Conservation (phyloP, 1,284 basidiomycete species). For the Cystobasidium sp. region DNA sequence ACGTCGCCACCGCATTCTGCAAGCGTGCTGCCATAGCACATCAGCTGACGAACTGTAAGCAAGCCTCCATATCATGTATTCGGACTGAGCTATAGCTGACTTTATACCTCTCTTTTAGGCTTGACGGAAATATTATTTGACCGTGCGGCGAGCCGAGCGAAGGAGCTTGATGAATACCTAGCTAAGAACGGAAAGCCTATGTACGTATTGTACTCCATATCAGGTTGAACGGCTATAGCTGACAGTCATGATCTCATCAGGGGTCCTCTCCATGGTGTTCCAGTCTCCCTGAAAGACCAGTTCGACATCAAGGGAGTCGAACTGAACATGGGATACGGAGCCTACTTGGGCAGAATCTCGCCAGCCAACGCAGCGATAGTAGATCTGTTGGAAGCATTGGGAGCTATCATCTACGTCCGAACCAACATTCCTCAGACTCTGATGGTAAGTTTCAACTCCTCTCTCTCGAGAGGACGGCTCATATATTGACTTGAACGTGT, state of each 20-base stretch:
- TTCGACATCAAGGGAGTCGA: constrained; percentile 58
- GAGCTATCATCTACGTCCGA: constrained; percentile 53
- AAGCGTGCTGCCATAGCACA: constrained; percentile 46
- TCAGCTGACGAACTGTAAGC: constrained; percentile 41
- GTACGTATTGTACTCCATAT: not conserved
- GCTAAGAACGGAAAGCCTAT: not conserved
- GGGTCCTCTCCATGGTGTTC: constrained; percentile 69
- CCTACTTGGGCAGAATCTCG: constrained; percentile 42
- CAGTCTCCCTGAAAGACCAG: constrained; percentile 63
- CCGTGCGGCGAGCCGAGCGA: constrained; percentile 14
- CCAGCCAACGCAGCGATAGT: constrained; percentile 41
- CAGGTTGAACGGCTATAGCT: not conserved
- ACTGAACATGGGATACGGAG: constrained; percentile 55
- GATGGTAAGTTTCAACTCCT: constrained; percentile 25
- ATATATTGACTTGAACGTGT: not conserved
- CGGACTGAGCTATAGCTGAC: not conserved
- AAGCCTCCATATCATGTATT: not conserved
- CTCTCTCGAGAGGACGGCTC: not conserved
- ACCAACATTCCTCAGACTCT: constrained; percentile 53
- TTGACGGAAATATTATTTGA: constrained; percentile 40
- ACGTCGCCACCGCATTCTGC: constrained; percentile 43
- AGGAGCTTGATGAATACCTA: constrained; percentile 29
- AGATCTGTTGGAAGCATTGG: constrained; percentile 50
- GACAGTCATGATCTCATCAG: constrained; percentile 43
- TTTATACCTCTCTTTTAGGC: not conserved